Percentiles rank a stretch among this genome's conserved stretches.
These are phyloP conservation scores for Arthroderma sp. DNA, from an alignment of 2,329 filamentous ascomycete genomes.

Conservation along the genomic window DNA sequence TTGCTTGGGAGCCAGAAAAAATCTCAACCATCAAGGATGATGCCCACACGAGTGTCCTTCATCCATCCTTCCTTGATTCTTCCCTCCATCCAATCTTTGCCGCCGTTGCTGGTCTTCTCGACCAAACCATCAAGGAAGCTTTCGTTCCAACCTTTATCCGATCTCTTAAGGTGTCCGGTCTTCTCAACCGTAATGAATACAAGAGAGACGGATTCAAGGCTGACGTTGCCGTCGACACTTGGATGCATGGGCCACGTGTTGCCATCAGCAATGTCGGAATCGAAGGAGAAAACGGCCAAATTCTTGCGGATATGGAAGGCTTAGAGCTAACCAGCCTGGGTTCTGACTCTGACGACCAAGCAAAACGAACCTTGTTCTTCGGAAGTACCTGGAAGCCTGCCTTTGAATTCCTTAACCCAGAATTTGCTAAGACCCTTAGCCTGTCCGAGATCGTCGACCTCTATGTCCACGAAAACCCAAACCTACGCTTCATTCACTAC, in stretches of 20 bases:
- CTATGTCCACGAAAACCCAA: slow-evolving; percentile 11
- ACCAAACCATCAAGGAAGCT: slow-evolving; percentile 11
- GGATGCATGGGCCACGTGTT: slow-evolving; percentile 11
- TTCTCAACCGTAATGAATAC: slow-evolving; percentile 7
- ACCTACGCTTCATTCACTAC: slow-evolving; percentile 14
- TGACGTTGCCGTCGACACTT: slow-evolving; percentile 9
- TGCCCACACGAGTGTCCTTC: slow-evolving; percentile 10
- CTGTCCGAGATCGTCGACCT: slow-evolving; percentile 5
- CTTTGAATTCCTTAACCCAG: slow-evolving; percentile 10
- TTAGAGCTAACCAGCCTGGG: slow-evolving; percentile 13
- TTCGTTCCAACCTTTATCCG: slow-evolving; percentile 14
- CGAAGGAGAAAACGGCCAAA: slow-evolving; percentile 6
- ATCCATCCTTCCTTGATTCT: slow-evolving; percentile 14
- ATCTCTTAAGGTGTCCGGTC: slow-evolving; percentile 12
- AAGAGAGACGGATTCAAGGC: slow-evolving; percentile 7
- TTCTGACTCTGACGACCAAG: slow-evolving; percentile 8
- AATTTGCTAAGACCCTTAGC: slow-evolving; percentile 6
- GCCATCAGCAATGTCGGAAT: slow-evolving; percentile 13
- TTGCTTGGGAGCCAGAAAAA: slow-evolving; percentile 9
- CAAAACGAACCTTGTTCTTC: slow-evolving; percentile 12
- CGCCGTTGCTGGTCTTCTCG: slow-evolving; percentile 11
- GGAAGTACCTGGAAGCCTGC: slow-evolving; percentile 12
- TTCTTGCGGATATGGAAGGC: slow-evolving; percentile 12
- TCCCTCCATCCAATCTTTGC: slow-evolving; percentile 14
- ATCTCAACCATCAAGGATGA: slow-evolving; percentile 2